Evolutionary conservation across 768 basidiomycete genomes (phyloP).

Genomic region (Suillus hirtellus): DNA sequence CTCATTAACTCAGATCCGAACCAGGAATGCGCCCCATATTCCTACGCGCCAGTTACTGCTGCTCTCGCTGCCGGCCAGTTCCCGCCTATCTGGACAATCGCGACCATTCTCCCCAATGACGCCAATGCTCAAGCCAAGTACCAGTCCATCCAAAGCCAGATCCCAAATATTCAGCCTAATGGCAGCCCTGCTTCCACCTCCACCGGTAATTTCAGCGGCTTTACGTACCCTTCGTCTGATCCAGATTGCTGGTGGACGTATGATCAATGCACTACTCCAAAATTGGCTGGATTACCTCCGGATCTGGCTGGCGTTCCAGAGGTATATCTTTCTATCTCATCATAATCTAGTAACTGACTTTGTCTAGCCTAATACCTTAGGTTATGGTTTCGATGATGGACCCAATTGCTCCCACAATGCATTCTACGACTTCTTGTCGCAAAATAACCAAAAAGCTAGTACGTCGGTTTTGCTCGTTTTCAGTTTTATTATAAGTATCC

Average conservation of each 20-base stretch:
- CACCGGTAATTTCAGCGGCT: slow-evolving; percentile 33
- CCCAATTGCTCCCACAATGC: slow-evolving; percentile 65
- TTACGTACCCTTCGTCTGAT: slow-evolving; percentile 41
- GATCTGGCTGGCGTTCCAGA: slow-evolving; percentile 52
- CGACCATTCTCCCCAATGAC: slow-evolving; percentile 44
- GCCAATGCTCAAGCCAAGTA: slow-evolving; percentile 44
- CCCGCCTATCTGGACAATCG: slow-evolving; percentile 46
- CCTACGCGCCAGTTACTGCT: slow-evolving; percentile 36
- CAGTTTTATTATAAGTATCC: neutral
- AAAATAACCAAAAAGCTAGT: slow-evolving; percentile 63
- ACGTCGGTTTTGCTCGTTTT: slow-evolving; percentile 25
- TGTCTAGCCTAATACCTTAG: slow-evolving; percentile 51
- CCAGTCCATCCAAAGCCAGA: slow-evolving; percentile 39
- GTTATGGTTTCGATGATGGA: slow-evolving; percentile 65
- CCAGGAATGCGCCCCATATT: slow-evolving; percentile 46
- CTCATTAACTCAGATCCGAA: slow-evolving; percentile 27
- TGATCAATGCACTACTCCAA: slow-evolving; percentile 47
- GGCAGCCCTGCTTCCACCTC: slow-evolving; percentile 24
- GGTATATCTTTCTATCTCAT: slow-evolving; percentile 26
- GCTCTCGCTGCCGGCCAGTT: slow-evolving; percentile 34
- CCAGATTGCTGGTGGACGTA: slow-evolving; percentile 50
- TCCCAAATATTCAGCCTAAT: slow-evolving; percentile 52
- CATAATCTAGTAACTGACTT: neutral
- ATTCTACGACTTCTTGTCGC: slow-evolving; percentile 55
- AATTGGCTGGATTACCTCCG: slow-evolving; percentile 39